A percentile compares a stretch with the other conserved stretches of the same genome.
phyloP scores from a whole-genome alignment of 129 eudicot genomes.

The Ambrosia artemisiifolia region DNA sequence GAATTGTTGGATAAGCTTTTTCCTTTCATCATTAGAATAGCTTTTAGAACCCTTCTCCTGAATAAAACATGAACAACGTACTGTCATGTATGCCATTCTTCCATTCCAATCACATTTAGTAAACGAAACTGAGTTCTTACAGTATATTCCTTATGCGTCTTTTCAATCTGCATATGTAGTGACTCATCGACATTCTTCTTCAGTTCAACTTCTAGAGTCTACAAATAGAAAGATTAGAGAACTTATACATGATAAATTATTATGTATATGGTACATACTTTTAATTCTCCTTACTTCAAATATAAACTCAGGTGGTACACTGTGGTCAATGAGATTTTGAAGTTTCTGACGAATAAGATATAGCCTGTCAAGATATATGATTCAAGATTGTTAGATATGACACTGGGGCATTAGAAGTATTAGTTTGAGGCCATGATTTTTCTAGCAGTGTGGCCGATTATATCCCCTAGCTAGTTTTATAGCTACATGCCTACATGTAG shows the following conservation, averaged over 20 bases:
- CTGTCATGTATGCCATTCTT: conserved; percentile 6
- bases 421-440: not conserved
- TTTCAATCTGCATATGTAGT: conserved; percentile 41
- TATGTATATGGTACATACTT: conserved; percentile 1
- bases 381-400: conserved; percentile 17
- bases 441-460: no score
- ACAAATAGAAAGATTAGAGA: conserved; percentile 30
- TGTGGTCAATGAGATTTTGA: conserved; percentile 73
- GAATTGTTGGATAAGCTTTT: conserved; percentile 53
- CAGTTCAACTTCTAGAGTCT: conserved; percentile 57
- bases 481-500: not conserved
- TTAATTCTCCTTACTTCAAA: conserved; percentile 44
- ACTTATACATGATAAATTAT: not conserved
- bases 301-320: conserved; percentile 70
- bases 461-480: not conserved
- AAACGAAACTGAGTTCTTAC: conserved; percentile 31
- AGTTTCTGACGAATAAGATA: conserved; percentile 63
- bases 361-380: conserved; percentile 43
- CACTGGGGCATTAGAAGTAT: not conserved
- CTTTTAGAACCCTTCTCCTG: conserved; percentile 23
- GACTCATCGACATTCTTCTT: conserved; percentile 47
- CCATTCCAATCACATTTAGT: not conserved
- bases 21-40: conserved; percentile 41
- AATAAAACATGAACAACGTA: conserved; percentile 4
- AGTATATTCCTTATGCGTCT: conserved; percentile 43